Evolutionary conservation across 2,329 filamentous ascomycete species (phyloP), one percentile per base, ranked within the genome.

Genomic region (Pseudopyrenochaeta lycopersici): DNA sequence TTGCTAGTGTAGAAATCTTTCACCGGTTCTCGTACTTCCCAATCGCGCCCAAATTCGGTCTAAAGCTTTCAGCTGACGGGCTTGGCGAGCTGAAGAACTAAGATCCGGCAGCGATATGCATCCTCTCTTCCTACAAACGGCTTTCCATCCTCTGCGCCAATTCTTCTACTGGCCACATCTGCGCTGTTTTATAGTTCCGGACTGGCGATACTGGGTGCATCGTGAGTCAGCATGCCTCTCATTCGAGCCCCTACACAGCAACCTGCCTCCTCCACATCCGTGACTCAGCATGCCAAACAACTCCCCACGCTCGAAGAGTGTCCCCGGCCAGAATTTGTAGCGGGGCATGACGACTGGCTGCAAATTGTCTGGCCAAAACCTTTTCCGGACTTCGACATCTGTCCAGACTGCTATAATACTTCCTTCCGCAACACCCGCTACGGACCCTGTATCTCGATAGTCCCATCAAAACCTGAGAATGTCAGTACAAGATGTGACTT

Each of bases 341-440:
- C 48, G 17, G 55, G 41, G 7, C 47, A 58, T 2, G 48, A 50
- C 14, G 50, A 63, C 36, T 67, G 64, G 63, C 45, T 46, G 10
- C 46, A 56, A 27, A 57, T 65, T 36, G 54, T 49, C 4, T 44
- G 41, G 10, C 60, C 60, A 15, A 43, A 15, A 17, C 33, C 21
- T 15, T 58, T 61, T n/a, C 30, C 43, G 1, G 27, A 63, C 20
- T 52, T 66, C 38, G 61, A 63, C 40, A 56, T 67, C 20, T 66
- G 64, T 33, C 50, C 61, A 3, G 50, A 52, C 21, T 67, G 63
- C 35, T 67, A 58, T 50, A 58, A 61, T 21, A 56, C 55, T 1
- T 62, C 63, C 2, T 59, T 67, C 21, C 42, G 46, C 20, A 40
- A 55, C 36, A 63, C 61, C 7, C 40, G 32, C 21, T 66, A 64